A percentile compares a stretch with the other conserved stretches of the same genome.
Evolutionary conservation across 2,329 filamentous ascomycete species (phyloP).

Genomic region (Pestalotiopsis sp.): DNA sequence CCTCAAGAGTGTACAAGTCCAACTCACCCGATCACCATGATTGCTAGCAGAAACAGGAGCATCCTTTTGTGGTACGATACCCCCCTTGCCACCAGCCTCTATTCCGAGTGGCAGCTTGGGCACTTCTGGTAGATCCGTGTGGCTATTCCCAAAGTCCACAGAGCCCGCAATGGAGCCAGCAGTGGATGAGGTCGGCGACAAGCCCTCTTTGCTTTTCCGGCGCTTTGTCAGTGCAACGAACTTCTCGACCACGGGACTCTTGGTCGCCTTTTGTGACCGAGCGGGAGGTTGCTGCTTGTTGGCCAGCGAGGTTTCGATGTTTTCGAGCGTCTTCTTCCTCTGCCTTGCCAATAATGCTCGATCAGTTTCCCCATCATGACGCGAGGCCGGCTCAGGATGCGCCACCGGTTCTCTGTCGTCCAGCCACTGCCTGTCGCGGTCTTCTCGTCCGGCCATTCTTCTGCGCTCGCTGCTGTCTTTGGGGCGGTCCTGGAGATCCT

Average conservation of each 20-base stretch:
- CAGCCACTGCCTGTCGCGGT: conserved; percentile 17
- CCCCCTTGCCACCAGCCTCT: conserved; percentile 41
- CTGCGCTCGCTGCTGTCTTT: conserved; percentile 21
- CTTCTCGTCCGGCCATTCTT: conserved; percentile 19
- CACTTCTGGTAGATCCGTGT: conserved; percentile 18
- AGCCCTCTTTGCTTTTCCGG: conserved; percentile 39
- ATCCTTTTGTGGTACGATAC: conserved; percentile 59
- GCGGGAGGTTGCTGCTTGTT: conserved; percentile 28
- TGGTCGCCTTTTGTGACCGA: conserved; percentile 30
- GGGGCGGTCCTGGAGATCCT: conserved; percentile 14
- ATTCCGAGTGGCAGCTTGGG: conserved; percentile 31
- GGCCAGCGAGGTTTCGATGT: conserved; percentile 43
- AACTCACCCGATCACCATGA: conserved; percentile 70
- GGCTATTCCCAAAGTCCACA: conserved; percentile 28
- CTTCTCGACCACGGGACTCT: conserved; percentile 48
- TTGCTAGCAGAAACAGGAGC: conserved; percentile 81
- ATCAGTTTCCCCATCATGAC: conserved; percentile 47
- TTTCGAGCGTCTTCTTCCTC: conserved; percentile 47
- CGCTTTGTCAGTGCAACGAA: conserved; percentile 45
- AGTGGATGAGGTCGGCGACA: conserved; percentile 32
- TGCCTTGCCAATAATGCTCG: conserved; percentile 47
- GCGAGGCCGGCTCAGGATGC: conserved; percentile 40
- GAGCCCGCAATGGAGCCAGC: conserved; percentile 27
- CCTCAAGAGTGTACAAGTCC: not conserved
- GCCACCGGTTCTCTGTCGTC: conserved; percentile 27